Evolutionary conservation across 306 rosid genomes (phyloP).

Genomic region (Quercus alba): DNA sequence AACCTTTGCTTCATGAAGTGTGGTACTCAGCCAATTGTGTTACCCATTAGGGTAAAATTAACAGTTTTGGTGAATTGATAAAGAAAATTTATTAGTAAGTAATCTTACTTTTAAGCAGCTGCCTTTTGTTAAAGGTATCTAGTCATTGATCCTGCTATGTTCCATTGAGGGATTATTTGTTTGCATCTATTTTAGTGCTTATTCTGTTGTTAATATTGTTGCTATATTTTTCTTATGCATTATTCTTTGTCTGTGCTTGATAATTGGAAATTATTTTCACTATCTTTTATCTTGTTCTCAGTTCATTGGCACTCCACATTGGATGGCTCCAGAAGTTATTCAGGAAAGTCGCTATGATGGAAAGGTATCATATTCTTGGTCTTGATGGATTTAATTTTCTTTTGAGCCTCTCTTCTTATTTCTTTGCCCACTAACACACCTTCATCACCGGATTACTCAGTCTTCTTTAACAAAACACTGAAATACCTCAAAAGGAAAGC

Average conservation of each 20-base stretch:
- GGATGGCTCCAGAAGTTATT: conserved; percentile 99
- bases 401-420: conserved; percentile 13
- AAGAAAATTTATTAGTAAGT: not conserved
- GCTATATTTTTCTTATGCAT: not conserved
- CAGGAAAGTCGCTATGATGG: conserved; percentile 99
- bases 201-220: not conserved
- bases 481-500: not conserved
- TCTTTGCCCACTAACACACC: conserved; percentile 9
- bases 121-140: not conserved
- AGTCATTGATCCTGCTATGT: not conserved
- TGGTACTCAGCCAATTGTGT: no score
- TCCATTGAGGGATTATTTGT: not conserved
- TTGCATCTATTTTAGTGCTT: not conserved
- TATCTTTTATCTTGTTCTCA: conserved; percentile 40
- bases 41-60: no score
- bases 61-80: not conserved
- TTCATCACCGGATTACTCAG: not conserved
- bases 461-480: not conserved
- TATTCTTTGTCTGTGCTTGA: not conserved
- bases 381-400: conserved; percentile 4
- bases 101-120: not conserved
- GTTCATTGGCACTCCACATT: conserved; percentile 99
- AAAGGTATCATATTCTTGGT: conserved; percentile 38
- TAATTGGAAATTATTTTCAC: conserved; percentile 16
- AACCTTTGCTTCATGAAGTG: no score